Base-by-base conservation (phyloP, 2,329 filamentous ascomycete species). In the Orbilia brochopaga region DNA sequence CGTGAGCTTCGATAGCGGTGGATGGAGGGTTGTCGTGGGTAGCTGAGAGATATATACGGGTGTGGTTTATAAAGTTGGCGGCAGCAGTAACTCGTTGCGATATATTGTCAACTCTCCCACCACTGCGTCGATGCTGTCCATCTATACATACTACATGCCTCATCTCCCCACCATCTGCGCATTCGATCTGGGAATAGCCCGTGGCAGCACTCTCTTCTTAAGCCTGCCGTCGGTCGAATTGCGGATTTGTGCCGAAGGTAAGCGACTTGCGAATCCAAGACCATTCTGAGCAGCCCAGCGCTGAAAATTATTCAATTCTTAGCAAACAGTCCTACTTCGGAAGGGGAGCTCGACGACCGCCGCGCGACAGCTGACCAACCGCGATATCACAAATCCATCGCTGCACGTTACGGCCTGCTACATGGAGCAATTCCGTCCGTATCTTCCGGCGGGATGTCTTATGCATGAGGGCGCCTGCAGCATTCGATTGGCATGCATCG, bases 181-280 rank as follows among this genome's bases (percentile, higher is more conserved):
- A 32, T 32, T 32, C n/a, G n/a, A n/a, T n/a, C 27, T 32, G 27
- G 27, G 27, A 4, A 32, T 32, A 32, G 27, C 27, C 8, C 27
- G 27, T 8, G 27, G 27, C 8, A 32, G 8, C 8, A 32, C 8
- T 4, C 27, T 3, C 27, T 32, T 8, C 27, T 32, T 8, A n/a
- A n/a, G n/a, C n/a, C n/a, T n/a, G n/a, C n/a, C n/a, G 8, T 51
- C 11, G 46, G 19, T 23, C n/a, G 23, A 51, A 17, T 10, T 19
- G n/a, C 11, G 19, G 23, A 19, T 51, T 27, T 51, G 46, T 17
- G 66, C 66, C 66, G 66, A 70, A 70, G 50, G 59, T 70, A 70
- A 70, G 66, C 66, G 46, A 19, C 46, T 51, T 19, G 17, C 23
- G 19, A 21, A 23, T 51, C 19, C 13, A 17, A 13, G n/a, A 42